A percentile compares a stretch with the other conserved stretches of the same genome.
Conservation (phyloP, 495 filamentous ascomycete genomes). For the Aspergillus wentii region DNA sequence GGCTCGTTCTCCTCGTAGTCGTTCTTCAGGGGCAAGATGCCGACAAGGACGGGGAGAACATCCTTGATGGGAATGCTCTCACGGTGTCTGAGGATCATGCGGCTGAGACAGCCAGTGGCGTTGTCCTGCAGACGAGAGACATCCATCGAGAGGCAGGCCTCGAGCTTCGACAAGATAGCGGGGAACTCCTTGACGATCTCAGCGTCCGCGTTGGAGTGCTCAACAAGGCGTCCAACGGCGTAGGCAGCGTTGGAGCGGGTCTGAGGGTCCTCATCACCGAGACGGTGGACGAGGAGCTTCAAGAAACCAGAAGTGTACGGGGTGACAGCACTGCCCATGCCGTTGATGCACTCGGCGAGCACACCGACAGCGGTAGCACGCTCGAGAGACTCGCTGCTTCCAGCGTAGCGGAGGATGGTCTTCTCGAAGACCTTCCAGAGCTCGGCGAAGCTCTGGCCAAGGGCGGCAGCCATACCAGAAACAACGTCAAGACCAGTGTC, state of each 20-base stretch:
- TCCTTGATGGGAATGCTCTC: conserved; percentile 73
- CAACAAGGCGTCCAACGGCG: conserved; percentile 76
- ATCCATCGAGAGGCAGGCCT: conserved; percentile 71
- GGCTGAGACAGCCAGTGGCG: conserved; percentile 83
- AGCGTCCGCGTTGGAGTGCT: conserved; percentile 66
- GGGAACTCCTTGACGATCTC: conserved; percentile 69
- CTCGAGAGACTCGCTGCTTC: conserved; percentile 77
- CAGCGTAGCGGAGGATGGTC: conserved; percentile 80
- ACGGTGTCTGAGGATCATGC: conserved; percentile 84
- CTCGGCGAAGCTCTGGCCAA: conserved; percentile 76
- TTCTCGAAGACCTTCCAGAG: conserved; percentile 93
- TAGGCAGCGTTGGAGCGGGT: conserved; percentile 94
- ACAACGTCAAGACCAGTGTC: conserved; percentile 91
- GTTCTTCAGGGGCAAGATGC: conserved; percentile 80
- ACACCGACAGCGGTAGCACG: conserved; percentile 85
- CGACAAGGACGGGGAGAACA: conserved; percentile 74
- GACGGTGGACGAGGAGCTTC: conserved; percentile 78
- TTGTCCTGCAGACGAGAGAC: conserved; percentile 85
- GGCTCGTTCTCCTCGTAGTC: conserved; percentile 97
- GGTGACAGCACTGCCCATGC: conserved; percentile 75
- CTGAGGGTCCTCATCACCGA: conserved; percentile 85
- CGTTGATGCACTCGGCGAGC: conserved; percentile 84
- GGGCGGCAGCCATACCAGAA: conserved; percentile 72
- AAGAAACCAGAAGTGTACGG: conserved; percentile 71
- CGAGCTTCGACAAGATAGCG: conserved; percentile 74